Evolutionary conservation across 805 yeast genomes (phyloP).

Genomic region (Brettanomyces anomalus): DNA sequence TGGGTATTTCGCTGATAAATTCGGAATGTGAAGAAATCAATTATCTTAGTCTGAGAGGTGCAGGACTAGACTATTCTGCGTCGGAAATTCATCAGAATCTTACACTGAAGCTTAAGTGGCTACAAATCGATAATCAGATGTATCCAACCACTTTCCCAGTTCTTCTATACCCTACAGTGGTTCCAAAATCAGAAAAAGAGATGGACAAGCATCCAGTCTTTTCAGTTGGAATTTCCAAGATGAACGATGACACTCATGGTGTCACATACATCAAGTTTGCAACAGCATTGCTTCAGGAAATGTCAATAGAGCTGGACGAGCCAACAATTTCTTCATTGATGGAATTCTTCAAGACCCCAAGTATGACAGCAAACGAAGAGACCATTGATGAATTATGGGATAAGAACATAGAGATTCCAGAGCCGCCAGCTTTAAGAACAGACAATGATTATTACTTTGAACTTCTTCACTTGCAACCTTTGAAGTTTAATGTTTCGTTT

Average conservation of each 20-base stretch:
- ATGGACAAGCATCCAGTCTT: slow-evolving; percentile 85
- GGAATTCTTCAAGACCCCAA: slow-evolving; percentile 75
- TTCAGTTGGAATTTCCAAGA: slow-evolving; percentile 74
- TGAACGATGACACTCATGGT: slow-evolving; percentile 87
- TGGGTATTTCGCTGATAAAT: slow-evolving; percentile 81
- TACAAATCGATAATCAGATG: slow-evolving; percentile 87
- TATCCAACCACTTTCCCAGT: slow-evolving; percentile 87
- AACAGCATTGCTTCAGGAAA: slow-evolving; percentile 78
- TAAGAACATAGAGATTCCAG: slow-evolving; percentile 56
- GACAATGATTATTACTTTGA: slow-evolving; percentile 80
- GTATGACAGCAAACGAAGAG: slow-evolving; percentile 60
- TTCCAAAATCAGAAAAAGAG: slow-evolving; percentile 77
- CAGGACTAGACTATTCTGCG: slow-evolving; percentile 73
- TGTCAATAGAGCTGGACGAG: slow-evolving; percentile 89
- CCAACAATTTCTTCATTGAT: slow-evolving; percentile 77
- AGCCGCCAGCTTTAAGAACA: slow-evolving; percentile 47
- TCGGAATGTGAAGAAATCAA: slow-evolving; percentile 63
- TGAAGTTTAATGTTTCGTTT: slow-evolving; percentile 81
- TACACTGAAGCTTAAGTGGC: slow-evolving; percentile 81
- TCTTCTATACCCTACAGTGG: slow-evolving; percentile 78
- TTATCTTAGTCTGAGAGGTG: slow-evolving; percentile 73
- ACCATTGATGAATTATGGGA: slow-evolving; percentile 44
- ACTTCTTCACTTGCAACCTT: slow-evolving; percentile 85
- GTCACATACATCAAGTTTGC: slow-evolving; percentile 87
- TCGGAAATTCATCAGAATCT: slow-evolving; percentile 77